phyloP scores from a whole-genome alignment of 768 basidiomycete genomes.

The Obba rivulosa region DNA sequence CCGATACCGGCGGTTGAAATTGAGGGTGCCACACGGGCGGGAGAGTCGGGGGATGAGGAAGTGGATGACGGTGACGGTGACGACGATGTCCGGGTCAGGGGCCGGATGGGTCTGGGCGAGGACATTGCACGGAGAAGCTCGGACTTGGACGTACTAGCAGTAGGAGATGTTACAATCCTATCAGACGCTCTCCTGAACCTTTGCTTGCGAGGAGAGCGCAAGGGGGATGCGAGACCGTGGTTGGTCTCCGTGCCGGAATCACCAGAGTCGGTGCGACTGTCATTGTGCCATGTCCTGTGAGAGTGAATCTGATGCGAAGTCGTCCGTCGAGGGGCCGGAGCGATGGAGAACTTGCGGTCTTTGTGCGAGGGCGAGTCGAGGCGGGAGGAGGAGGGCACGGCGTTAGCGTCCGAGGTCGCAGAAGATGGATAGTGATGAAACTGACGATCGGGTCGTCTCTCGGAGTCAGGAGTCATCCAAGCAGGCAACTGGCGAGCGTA shows the following conservation, averaged over 20 bases:
- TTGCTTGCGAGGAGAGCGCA: slow-evolving; percentile 20
- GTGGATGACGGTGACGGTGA: slow-evolving; percentile 20
- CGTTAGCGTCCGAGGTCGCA: slow-evolving; percentile 37
- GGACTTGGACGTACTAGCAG: slow-evolving; percentile 23
- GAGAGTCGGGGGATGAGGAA: slow-evolving; percentile 16
- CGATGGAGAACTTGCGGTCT: slow-evolving; percentile 22
- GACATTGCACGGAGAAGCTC: slow-evolving; percentile 17
- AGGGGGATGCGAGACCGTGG: slow-evolving; percentile 24
- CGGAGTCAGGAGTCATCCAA: slow-evolving; percentile 20
- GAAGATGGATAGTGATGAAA: slow-evolving; percentile 39
- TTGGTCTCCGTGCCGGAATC: slow-evolving; percentile 40
- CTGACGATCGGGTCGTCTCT: slow-evolving; percentile 17
- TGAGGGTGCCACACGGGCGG: slow-evolving; percentile 11
- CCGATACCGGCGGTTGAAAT: slow-evolving; percentile 46
- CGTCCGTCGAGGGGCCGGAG: slow-evolving; percentile 15
- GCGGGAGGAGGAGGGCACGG: slow-evolving; percentile 35
- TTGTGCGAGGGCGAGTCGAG: slow-evolving; percentile 22
- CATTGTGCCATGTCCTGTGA: slow-evolving; percentile 21
- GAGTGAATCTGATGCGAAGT: slow-evolving; percentile 21
- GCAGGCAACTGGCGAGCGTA: slow-evolving; percentile 1
- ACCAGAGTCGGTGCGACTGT: slow-evolving; percentile 34
- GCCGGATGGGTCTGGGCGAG: slow-evolving; percentile 13
- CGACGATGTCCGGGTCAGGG: slow-evolving; percentile 16
- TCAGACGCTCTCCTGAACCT: slow-evolving; percentile 16
- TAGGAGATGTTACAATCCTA: slow-evolving; percentile 30